Evolutionary conservation across 2,329 filamentous ascomycete genomes (phyloP).

Genomic region (Tolypocladium tundrense): DNA sequence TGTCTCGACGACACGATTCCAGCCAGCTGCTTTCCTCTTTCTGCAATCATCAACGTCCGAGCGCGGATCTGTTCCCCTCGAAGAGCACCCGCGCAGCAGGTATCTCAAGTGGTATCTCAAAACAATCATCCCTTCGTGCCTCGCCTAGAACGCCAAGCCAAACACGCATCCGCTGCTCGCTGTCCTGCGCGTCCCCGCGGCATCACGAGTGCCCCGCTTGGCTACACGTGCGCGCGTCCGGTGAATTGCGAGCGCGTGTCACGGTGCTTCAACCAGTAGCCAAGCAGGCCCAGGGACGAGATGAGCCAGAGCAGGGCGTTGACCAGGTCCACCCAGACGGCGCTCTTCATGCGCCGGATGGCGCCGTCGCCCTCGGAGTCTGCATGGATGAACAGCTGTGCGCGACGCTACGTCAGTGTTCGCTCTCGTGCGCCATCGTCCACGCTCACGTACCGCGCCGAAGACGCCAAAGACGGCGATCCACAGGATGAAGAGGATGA

Average conservation of each 20-base stretch:
- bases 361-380: slow-evolving; percentile 52
- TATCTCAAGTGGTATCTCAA: not conserved
- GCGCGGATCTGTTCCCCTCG: too few relatives aligned
- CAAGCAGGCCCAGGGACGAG: slow-evolving; percentile 42
- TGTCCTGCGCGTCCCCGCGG: not conserved
- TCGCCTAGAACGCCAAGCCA: not conserved
- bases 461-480: slow-evolving; percentile 77
- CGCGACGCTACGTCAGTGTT: not conserved
- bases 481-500: slow-evolving; percentile 67
- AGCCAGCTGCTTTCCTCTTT: not conserved
- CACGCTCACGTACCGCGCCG: slow-evolving; percentile 42
- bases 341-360: slow-evolving; percentile 71
- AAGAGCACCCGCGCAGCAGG: not conserved
- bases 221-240: slow-evolving; percentile 44
- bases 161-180: not conserved
- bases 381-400: slow-evolving; percentile 59
- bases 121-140: not conserved
- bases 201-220: not conserved
- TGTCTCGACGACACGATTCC: not conserved
- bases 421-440: not conserved
- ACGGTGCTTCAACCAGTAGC: slow-evolving; percentile 50
- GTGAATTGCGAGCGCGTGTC: slow-evolving; percentile 46
- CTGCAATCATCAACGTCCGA: not conserved
- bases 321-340: slow-evolving; percentile 72
- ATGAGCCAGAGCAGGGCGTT: slow-evolving; percentile 70